phyloP scores from a whole-genome alignment of 2,329 filamentous ascomycete species.

The Teratosphaeria gauchensis region DNA sequence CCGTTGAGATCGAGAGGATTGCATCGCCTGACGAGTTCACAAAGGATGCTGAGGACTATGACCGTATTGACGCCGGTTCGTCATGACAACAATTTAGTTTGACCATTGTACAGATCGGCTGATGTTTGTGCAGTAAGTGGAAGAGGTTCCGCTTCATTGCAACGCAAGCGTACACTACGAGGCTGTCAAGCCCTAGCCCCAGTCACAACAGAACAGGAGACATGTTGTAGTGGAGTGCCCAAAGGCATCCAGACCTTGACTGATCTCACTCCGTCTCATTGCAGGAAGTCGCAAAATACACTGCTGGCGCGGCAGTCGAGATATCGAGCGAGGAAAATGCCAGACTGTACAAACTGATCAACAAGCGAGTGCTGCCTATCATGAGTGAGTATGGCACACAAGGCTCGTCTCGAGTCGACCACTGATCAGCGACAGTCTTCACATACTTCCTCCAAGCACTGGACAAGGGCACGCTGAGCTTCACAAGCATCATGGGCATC shows the following conservation, averaged over 20 bases:
- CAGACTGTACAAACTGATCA: conserved; percentile 55
- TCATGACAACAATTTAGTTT: neutral
- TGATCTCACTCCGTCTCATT: neutral
- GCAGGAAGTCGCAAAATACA: conserved; percentile 61
- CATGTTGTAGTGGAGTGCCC: neutral
- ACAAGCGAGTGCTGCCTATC: conserved; percentile 55
- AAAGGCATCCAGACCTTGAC: neutral
- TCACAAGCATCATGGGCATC: conserved; percentile 54
- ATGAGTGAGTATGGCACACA: conserved; percentile 39
- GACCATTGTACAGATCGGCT: neutral
- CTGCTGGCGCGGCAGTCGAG: conserved; percentile 44
- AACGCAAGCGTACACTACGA: too few species aligned
- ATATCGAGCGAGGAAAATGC: conserved; percentile 52
- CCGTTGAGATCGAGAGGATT: conserved; percentile 39
- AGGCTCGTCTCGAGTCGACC: neutral
- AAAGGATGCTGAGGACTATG: conserved; percentile 48
- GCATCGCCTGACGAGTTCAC: conserved; percentile 34
- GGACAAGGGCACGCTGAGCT: conserved; percentile 58
- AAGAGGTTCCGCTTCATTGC: too few species aligned
- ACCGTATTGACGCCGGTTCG: conserved; percentile 44
- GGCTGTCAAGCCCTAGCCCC: too few species aligned
- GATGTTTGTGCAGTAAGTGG: neutral
- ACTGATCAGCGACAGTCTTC: conserved; percentile 31
- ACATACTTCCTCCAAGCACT: conserved; percentile 65
- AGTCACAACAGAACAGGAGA: too few species aligned